Percentiles rank a stretch among this genome's conserved stretches.
Conservation (phyloP, 768 basidiomycete species). For the Kwoniella botswanensis region DNA sequence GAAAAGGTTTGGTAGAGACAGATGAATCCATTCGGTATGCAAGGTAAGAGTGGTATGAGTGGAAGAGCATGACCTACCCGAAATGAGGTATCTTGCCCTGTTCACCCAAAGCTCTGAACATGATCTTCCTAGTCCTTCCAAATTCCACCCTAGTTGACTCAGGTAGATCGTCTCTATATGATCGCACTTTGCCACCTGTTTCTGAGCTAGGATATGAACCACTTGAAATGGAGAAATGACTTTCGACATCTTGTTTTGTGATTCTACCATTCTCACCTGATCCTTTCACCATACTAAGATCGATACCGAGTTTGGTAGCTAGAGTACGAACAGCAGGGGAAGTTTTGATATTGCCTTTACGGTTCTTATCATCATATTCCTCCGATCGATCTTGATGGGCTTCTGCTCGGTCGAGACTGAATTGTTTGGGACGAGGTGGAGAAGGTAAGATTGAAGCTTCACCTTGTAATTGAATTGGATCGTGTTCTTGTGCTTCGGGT, state of each 20-base stretch:
- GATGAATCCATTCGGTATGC: too few relatives aligned
- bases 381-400: not conserved
- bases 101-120: constrained; percentile 45
- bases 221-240: not conserved
- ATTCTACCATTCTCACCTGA: constrained; percentile 45
- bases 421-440: constrained; percentile 5
- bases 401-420: not conserved
- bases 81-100: constrained; percentile 51
- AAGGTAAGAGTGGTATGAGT: too few relatives aligned
- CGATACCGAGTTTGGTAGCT: constrained; percentile 39
- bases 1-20: too few relatives aligned
- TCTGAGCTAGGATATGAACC: not conserved
- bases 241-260: constrained; percentile 38
- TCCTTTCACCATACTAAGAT: constrained; percentile 30
- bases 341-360: constrained; percentile 30
- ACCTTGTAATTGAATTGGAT: constrained; percentile 31
- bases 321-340: constrained; percentile 49
- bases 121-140: constrained; percentile 51
- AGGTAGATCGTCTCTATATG: constrained; percentile 13
- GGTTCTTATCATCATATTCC: not conserved
- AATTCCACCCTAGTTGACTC: constrained; percentile 43
- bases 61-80: constrained; percentile 35
- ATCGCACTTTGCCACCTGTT: not conserved
- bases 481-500: not conserved
- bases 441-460: constrained; percentile 47